Evolutionary conservation across 345 rosid genomes (phyloP).

Genomic region (Citrus cavaleriei): DNA sequence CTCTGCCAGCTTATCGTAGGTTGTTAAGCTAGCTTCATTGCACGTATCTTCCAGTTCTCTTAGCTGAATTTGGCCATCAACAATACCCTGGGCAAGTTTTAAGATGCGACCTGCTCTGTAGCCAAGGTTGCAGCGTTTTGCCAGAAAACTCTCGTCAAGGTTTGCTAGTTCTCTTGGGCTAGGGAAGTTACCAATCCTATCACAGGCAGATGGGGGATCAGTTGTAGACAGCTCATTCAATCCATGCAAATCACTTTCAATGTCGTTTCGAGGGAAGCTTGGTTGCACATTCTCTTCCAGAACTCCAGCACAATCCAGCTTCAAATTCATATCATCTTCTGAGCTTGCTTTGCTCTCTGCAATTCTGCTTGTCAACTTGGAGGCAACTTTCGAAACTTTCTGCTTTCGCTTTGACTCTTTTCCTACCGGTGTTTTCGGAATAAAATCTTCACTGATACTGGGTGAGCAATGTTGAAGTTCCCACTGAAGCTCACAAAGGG

Average conservation of each 20-base stretch:
- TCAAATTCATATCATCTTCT: neutral
- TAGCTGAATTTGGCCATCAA: conserved; percentile 36
- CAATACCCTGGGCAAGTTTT: conserved; percentile 42
- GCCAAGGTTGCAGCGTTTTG: conserved; percentile 44
- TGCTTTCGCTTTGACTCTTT: conserved; percentile 29
- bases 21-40: conserved; percentile 16
- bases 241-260: neutral
- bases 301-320: neutral
- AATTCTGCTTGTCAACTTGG: conserved; percentile 13
- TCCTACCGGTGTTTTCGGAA: conserved; percentile 25
- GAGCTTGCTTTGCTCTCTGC: neutral
- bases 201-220: neutral
- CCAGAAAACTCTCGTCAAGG: conserved; percentile 41
- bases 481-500: conserved; percentile 48
- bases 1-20: conserved; percentile 26
- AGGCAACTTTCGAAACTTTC: conserved; percentile 5
- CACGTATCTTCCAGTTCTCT: conserved; percentile 32
- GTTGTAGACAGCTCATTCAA: no score
- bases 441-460: conserved; percentile 5
- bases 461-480: conserved; percentile 27
- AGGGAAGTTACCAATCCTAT: conserved; percentile 38
- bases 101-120: conserved; percentile 45
- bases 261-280: neutral
- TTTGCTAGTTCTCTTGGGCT: conserved; percentile 42
- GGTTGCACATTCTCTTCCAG: neutral